These are phyloP conservation scores for Aegilops speltoides DNA, from an alignment of 176 grass and related monocot species.

Conservation along the genomic window DNA sequence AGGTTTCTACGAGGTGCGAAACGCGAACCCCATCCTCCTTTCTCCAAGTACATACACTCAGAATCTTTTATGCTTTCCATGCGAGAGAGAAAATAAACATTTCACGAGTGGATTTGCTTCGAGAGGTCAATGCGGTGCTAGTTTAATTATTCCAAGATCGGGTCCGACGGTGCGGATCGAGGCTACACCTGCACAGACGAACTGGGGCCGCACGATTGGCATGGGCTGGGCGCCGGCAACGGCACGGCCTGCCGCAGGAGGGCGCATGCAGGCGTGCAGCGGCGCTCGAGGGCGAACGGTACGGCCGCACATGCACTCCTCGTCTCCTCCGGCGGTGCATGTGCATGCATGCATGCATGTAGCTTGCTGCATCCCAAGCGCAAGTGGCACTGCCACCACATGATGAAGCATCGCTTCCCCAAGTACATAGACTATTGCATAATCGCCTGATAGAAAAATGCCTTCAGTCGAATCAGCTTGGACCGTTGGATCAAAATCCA, in stretches of 20 bases:
- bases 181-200: background rate
- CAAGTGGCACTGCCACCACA: slow-evolving; percentile 21
- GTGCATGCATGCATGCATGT: slow-evolving; percentile 3
- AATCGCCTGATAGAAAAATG: too few relatives aligned
- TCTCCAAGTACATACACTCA: background rate
- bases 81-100: background rate
- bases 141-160: background rate
- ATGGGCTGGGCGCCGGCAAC: background rate
- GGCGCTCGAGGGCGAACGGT: background rate
- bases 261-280: background rate
- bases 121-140: background rate
- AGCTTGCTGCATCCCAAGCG: background rate
- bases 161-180: background rate
- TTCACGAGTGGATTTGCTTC: background rate
- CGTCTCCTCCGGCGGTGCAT: background rate
- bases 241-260: background rate
- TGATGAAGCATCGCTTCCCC: background rate
- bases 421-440: too few relatives aligned
- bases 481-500: too few relatives aligned
- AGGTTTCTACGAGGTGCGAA: background rate
- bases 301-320: slow-evolving; percentile 33
- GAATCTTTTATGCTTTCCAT: background rate
- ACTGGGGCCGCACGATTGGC: background rate
- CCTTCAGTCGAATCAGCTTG: too few relatives aligned
- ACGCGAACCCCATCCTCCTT: background rate